Base-by-base conservation (phyloP, 305 asterid genomes). In the Fraxinus xanthoxyloides region DNA sequence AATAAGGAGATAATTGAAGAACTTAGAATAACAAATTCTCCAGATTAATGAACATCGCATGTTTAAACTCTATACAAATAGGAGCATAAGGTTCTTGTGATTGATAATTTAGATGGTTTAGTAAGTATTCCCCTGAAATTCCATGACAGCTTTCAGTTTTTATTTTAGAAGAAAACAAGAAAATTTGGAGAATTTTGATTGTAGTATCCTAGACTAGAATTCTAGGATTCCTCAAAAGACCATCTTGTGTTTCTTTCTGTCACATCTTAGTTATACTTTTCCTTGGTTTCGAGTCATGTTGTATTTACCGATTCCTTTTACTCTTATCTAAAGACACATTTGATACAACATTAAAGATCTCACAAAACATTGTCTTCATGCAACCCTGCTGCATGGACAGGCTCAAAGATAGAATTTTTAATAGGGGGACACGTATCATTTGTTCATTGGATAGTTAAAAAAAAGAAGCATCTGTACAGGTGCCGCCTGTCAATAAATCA, bases 81-180 rank as follows among this genome's bases (percentile, higher is more conserved):
- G 56, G 75, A 75, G 77, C 35, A 43, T 43, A 5, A 40, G 3
- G 77, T 82, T 76, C 54, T 70, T 75, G 70, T 73, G 48, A 67
- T 17, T 23, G 23, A 17, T 38, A 80, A 30, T 59, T 7, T 32
- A 10, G 75, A 38, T 36, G 59, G 56, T 77, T 84, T 72, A 38
- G 21, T 31, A 78, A 78, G 85, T 67, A 79, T 78, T 85, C 82
- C 69, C 46, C 69, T 77, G 85, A 78, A 80, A 84, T 87, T 81
- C 81, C 77, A 17, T 51, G 85, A 87, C 90, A 84, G 91, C 88
- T 84, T 78, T 61, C 4, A 69, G 77, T 77, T 78, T 77, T 76
- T 85, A 87, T 85, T 73, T 88, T 84, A 46, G 86, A 59, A 80
- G 83, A 73, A 81, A 84, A 89, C 95, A 86, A 90, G 86, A 87